Base-by-base conservation (phyloP, 495 filamentous ascomycete species). In the Peziza echinospora region DNA sequence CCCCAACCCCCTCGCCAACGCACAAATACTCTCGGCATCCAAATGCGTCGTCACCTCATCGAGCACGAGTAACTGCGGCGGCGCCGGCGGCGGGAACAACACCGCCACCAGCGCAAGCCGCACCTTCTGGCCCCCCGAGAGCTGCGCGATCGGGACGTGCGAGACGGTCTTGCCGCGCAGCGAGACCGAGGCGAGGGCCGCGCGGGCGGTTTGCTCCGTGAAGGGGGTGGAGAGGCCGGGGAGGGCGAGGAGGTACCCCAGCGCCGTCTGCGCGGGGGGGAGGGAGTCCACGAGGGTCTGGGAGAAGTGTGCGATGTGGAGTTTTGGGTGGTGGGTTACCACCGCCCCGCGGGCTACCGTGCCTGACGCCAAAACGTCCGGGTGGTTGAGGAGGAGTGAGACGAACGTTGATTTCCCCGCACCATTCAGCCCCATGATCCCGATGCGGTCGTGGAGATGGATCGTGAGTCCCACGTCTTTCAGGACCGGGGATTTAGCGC, bases 31-130 rank as follows among this genome's bases (percentile, higher is more conserved):
- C 58, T 84, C 67, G 52, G 76, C 77, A 52, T 91, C 82, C 26
- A 91, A 63, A 64, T 87, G 82, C n/a, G 82, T 91, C 8, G 80
- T 87, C 16, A 79, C 76, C 58, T 91, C 82, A 55, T 91, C 82
- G 7, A 91, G 70, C 11, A 91, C 69, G 21, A 91, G 69, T 21
- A 80, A 65, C 23, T 84, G 80, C 41, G 82, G 82, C 9, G 67
- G 63, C 30, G 61, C 64, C 72, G 76, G n/a, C n/a, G n/a, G n/a
- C n/a, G n/a, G n/a, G n/a, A n/a, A 78, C 26, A 85, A 57, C 3
- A 85, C 60, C 43, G 71, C 62, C 9, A 80, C 80, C 37, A 89
- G 63, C 25, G 80, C 74, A n/a, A 81, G 62, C 16, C 82, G 68
- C n/a, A 85, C 81, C 7, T 80, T 65, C 62, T 89, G 82, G 0